Conservation (phyloP, 108 stramenopile species). For the Cyclotella kingstonii region DNA sequence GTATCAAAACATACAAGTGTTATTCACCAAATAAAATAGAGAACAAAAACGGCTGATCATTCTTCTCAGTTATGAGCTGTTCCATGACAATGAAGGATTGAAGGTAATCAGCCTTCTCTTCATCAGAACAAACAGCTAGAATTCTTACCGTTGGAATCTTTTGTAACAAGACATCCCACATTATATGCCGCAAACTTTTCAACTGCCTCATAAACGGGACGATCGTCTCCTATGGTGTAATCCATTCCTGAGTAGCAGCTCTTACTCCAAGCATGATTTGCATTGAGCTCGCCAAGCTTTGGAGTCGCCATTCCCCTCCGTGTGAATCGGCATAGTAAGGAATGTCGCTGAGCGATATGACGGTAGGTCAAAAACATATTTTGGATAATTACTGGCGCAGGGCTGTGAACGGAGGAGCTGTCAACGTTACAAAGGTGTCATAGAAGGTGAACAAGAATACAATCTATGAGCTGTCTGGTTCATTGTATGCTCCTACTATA, state of each 20-base stretch:
- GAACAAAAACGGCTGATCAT: neutral
- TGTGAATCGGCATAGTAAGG: constrained; percentile 10
- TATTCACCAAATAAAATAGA: neutral
- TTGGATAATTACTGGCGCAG: too few relatives aligned
- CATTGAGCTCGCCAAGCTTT: constrained; percentile 34
- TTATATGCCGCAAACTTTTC: constrained; percentile 71
- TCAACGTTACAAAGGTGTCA: too few relatives aligned
- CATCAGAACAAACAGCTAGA: neutral
- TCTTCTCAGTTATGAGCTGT: neutral
- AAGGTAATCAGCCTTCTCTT: neutral
- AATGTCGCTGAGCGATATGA: too few relatives aligned
- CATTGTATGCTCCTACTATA: too few relatives aligned
- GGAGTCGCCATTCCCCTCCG: constrained; percentile 26
- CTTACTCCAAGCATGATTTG: constrained; percentile 55
- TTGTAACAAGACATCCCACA: constrained; percentile 88
- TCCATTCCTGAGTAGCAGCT: constrained; percentile 73
- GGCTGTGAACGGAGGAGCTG: too few relatives aligned
- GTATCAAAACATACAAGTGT: neutral
- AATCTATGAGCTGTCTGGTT: too few relatives aligned
- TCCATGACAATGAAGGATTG: too few relatives aligned
- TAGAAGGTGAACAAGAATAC: too few relatives aligned
- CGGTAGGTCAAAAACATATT: too few relatives aligned
- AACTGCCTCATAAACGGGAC: constrained; percentile 42
- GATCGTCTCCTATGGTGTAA: constrained; percentile 57
- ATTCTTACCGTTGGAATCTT: constrained; percentile 61